Evolutionary conservation across 75 land plant species (phyloP).

Genomic region (Pinus tabuliformis): DNA sequence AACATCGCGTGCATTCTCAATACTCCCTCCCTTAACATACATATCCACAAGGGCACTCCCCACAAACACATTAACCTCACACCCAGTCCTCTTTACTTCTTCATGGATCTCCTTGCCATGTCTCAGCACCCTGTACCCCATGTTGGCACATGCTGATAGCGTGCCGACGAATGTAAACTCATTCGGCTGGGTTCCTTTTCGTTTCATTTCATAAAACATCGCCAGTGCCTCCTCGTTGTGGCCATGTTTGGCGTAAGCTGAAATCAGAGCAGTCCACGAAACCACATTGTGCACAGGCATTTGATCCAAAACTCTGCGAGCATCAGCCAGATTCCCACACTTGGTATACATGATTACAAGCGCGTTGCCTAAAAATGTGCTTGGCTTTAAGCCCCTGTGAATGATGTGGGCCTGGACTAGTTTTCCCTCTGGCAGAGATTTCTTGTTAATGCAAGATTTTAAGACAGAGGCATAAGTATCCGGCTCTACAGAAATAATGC

Average conservation of each 20-base stretch:
- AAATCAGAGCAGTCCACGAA: constrained; percentile 39
- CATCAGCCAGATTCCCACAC: constrained; percentile 52
- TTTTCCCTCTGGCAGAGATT: not conserved
- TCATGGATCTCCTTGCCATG: not conserved
- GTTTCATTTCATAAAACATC: not conserved
- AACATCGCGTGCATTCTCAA: constrained; percentile 5
- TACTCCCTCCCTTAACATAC: not conserved
- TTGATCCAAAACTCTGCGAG: constrained; percentile 30
- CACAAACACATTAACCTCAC: not conserved
- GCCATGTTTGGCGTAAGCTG: constrained; percentile 46
- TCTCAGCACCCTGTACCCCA: not conserved
- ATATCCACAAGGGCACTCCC: not conserved
- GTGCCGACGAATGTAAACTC: not conserved
- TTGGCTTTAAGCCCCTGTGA: not conserved
- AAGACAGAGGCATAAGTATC: not conserved
- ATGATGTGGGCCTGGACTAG: not conserved
- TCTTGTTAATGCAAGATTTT: not conserved
- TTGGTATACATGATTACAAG: constrained; percentile 60
- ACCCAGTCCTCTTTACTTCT: constrained; percentile 1
- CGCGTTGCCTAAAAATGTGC: constrained; percentile 17
- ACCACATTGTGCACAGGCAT: constrained; percentile 17
- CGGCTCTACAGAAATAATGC: no score
- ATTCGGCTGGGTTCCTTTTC: not conserved
- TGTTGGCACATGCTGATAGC: not conserved
- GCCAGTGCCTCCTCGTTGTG: not conserved